These are phyloP conservation scores for Penicillium paxilli DNA, from an alignment of 495 filamentous ascomycete genomes.

Conservation along the genomic window DNA sequence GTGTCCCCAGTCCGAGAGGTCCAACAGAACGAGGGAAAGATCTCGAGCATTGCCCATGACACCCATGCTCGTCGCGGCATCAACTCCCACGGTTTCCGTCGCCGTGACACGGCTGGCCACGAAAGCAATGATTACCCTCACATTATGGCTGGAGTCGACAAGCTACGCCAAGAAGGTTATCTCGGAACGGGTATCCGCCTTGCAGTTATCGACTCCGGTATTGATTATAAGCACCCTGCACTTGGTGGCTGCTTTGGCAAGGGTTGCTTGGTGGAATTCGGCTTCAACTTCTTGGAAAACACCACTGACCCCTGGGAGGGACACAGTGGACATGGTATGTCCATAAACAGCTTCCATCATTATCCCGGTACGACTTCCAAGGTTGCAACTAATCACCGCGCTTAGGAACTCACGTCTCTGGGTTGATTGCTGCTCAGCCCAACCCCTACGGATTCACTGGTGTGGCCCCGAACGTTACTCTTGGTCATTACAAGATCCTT, in stretches of 20 bases:
- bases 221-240: constrained; percentile 58
- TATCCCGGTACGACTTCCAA: not conserved
- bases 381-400: constrained; percentile 13
- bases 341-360: not conserved
- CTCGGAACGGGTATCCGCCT: constrained; percentile 13
- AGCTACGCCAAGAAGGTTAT: constrained; percentile 18
- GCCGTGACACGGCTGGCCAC: not conserved
- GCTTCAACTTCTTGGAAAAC: constrained; percentile 29
- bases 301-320: constrained; percentile 8
- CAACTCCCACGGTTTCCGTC: constrained; percentile 2
- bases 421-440: constrained; percentile 49
- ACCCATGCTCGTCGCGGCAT: not conserved
- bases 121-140: constrained; percentile 15
- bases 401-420: constrained; percentile 42
- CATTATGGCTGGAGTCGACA: constrained; percentile 23
- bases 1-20: constrained; percentile 13
- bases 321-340: constrained; percentile 4
- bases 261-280: constrained; percentile 52
- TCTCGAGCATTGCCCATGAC: constrained; percentile 1
- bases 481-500: constrained; percentile 53
- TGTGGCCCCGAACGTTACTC: constrained; percentile 52
- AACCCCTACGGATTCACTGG: constrained; percentile 52
- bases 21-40: not conserved
- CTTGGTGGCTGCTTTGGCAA: constrained; percentile 57
- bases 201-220: constrained; percentile 41